Evolutionary conservation across 768 basidiomycete species (phyloP), one percentile per base, ranked within the genome.

Genomic region (Pleurotus sapidus): DNA sequence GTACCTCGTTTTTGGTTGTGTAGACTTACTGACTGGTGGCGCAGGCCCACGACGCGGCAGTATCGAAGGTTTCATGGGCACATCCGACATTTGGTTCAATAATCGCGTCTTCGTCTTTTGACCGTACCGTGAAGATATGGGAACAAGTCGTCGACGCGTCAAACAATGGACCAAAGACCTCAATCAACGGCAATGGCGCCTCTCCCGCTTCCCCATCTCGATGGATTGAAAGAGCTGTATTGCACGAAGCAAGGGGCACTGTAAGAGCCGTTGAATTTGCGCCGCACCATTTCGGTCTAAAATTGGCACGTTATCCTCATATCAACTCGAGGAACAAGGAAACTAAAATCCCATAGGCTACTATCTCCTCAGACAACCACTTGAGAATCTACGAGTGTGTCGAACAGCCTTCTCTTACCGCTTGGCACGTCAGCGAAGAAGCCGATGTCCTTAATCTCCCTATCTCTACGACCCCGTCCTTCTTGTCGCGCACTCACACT

Each of bases 1-100:
- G n/a, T 42, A 49, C 46, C 23, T 18, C 49, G n/a, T 2, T 37
- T 25, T 49, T n/a, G 24, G 17, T 57, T 42, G 51, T 15, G 5
- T 17, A 20, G 43, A 59, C n/a, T 47, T 34, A 48, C 9, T 34
- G 30, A 53, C 38, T 49, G 17, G 24, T 24, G n/a, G 15, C 15
- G 12, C 64, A 96, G 92, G 96, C 95, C n/a, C 95, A 98, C 68
- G 93, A 96, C 65, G 94, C 94, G 14, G 86, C 95, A 0, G 80
- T 97, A 38, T 84, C 93, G 6, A 87, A 82, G 68, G 64, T 97
- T 12, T 83, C 83, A 53, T 98, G 94, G 91, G 93, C 93, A 1
- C 94, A 95, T 67, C 94, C 96, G 4, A 88, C 95, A 70, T 95
- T 94, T 58, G 95, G 94, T 3, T 83, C 86, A 1, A 83, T 97